Evolutionary conservation across 2,329 filamentous ascomycete genomes (phyloP), one percentile per base, ranked within the genome.

Genomic region (Emmonsiellopsis sp.): DNA sequence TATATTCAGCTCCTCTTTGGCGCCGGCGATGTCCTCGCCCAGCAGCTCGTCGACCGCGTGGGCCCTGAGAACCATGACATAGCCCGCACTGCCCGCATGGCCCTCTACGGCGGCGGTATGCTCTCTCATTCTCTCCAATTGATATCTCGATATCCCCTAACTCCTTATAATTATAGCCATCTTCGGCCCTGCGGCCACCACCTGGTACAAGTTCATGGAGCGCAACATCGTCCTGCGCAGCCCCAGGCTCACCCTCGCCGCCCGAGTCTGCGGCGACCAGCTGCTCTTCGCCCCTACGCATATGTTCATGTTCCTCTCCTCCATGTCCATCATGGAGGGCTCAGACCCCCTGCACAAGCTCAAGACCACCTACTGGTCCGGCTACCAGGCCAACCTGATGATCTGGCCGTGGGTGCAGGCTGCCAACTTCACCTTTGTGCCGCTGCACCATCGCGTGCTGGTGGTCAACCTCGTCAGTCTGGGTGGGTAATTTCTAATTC

Each of bases 321-420:
- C 81, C 66, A 94, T 95, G 89, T 88, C 90, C 13, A 78, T 86
- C 56, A 78, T 93, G 70, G 89, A 94, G 71, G 88, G 89, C 13
- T 71, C 65, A 7, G 75, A 78, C 59, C 81, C 82, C 0, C 70
- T 74, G 62, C 81, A 90, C 64, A 91, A 92, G 73, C 76, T 93
- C 53, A 72, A 81, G 55, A 82, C 79, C 63, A 86, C 80, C 56
- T 96, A 90, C 73, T 70, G 73, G 60, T 77, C 80, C 10, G 87
- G 87, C 34, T 80, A 95, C 64, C 79, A 79, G 68, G 85, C 88
- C 68, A 96, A 95, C 75, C 89, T 89, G 79, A 80, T 89, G 75
- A 71, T 96, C 53, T 96, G 91, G 91, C 91, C 91, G 3, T 76
- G 75, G 61, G 89, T 94, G 53, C 91, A 96, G 75, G 76, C 85